Evolutionary conservation across 371 early-diverging fungal genomes (phyloP), one percentile per base, ranked within the genome.

Genomic region (Sporodiniella umbellata): DNA sequence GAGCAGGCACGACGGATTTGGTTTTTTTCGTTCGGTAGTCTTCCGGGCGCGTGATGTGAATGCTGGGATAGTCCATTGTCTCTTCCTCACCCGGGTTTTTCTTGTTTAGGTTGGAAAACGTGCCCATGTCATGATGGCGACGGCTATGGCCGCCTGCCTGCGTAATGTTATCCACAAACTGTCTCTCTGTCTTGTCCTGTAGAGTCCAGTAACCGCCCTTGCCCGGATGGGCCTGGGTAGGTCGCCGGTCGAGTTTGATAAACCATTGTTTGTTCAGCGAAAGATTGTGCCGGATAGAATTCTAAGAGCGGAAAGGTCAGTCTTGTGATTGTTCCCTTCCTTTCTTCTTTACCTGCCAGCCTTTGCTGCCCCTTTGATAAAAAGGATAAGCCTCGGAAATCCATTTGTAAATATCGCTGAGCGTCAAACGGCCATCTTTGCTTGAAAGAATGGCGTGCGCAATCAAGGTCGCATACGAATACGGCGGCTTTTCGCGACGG

Each of bases 221-320:
- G 23, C 99, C 99, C 5, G 92, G 92, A 51, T 70, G 73, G 54
- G 94, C 93, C 52, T 90, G 86, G 42, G 84, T 79, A 4, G 93
- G 89, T 15, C 73, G 66, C 40, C 98, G 83, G 10, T 96, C 95
- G 2, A 95, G 82, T 42, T 93, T 88, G 53, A 90, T 79, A 65
- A 99, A 99, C 54, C 88, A 80, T 61, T 91, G 92, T 43, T 73
- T 77, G 71, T 98, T 99, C 24, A 99, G 77, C 8, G 96, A 95
- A 37, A 99, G 80, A 62, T 99, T 99, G 71, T 99, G 99, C 24
- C 99, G 88, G 43, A 99, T 94, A 2, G 97, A 97, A 70, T 99
- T 99, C 85, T 95, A 66, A 19, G 17, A 33, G 24, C 35, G 5
- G 14, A 33, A 35, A 53, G 23, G 28, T 38, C 26, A 12, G 30